Evolutionary conservation across 441 rosid genomes (phyloP).

Genomic region (Euphorbia corollata): DNA sequence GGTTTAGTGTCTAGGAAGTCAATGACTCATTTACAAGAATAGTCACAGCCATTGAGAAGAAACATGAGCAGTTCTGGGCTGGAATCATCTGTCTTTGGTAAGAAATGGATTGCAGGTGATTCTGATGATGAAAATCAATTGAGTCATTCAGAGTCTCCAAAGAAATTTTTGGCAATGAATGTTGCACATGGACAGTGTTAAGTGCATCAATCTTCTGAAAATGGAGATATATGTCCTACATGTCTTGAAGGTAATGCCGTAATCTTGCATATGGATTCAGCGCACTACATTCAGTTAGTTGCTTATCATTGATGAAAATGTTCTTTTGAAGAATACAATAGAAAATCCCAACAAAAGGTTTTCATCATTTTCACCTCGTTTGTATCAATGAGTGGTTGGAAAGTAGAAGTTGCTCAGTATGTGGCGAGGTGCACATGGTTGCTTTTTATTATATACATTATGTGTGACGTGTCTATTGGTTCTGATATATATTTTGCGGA

Average conservation of each 20-base stretch:
- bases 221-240: conserved; percentile 83
- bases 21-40: conserved; percentile 45
- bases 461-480: too few species aligned
- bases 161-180: conserved; percentile 30
- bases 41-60: conserved; percentile 54
- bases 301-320: too few species aligned
- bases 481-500: too few species aligned
- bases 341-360: conserved; percentile 82
- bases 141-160: conserved; percentile 40
- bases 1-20: conserved; percentile 61
- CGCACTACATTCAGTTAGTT: neutral
- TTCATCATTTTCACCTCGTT: conserved; percentile 87
- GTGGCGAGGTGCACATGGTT: conserved; percentile 99
- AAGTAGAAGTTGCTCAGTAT: conserved; percentile 83
- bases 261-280: neutral
- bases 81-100: conserved; percentile 43
- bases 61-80: conserved; percentile 45
- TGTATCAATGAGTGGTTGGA: conserved; percentile 97
- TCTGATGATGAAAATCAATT: conserved; percentile 41
- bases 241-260: conserved; percentile 71
- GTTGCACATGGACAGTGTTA: conserved; percentile 24
- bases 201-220: conserved; percentile 46
- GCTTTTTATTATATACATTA: too few species aligned
- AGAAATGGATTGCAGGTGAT: conserved; percentile 45
- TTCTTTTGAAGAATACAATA: conserved; percentile 65